Conservation (phyloP, 75 land plant genomes). For the Chamaecyparis obtusa region DNA sequence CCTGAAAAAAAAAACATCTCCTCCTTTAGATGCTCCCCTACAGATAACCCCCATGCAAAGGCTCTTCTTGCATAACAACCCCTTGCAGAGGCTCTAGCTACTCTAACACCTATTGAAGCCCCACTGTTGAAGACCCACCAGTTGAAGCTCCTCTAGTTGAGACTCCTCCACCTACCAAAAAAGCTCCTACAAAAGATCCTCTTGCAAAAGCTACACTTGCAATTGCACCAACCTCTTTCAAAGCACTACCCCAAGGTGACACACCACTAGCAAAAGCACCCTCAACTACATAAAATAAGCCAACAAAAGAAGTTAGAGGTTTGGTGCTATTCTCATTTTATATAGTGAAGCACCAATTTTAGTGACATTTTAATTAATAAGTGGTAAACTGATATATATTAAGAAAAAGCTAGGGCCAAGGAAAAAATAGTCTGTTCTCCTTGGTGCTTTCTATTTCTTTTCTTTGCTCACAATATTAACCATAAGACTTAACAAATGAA, state of each 20-base stretch:
- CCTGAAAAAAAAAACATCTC: conserved; percentile 4
- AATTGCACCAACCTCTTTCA: conserved; percentile 12
- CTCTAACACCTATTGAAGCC: too few relatives aligned
- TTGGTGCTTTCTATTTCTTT: background rate
- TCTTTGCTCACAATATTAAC: background rate
- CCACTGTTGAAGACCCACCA: background rate
- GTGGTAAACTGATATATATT: background rate
- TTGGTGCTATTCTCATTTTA: background rate
- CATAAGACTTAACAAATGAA: background rate
- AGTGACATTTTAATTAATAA: background rate
- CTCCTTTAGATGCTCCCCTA: conserved; percentile 7
- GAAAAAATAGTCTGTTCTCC: background rate
- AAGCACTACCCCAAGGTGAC: conserved; percentile 13
- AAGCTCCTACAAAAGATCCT: too few relatives aligned
- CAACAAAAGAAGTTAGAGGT: conserved; percentile 5
- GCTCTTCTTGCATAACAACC: conserved; percentile 4
- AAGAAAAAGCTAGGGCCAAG: background rate
- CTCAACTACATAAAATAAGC: conserved; percentile 1
- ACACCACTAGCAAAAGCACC: conserved; percentile 9
- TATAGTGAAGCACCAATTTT: background rate
- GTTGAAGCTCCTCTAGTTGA: too few relatives aligned
- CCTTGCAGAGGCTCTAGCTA: too few relatives aligned
- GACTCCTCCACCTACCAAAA: background rate
- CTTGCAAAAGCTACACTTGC: conserved; percentile 14
- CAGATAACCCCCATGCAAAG: background rate